Conservation (phyloP, 2,329 filamentous ascomycete genomes). For the Parafenestella ontariensis region DNA sequence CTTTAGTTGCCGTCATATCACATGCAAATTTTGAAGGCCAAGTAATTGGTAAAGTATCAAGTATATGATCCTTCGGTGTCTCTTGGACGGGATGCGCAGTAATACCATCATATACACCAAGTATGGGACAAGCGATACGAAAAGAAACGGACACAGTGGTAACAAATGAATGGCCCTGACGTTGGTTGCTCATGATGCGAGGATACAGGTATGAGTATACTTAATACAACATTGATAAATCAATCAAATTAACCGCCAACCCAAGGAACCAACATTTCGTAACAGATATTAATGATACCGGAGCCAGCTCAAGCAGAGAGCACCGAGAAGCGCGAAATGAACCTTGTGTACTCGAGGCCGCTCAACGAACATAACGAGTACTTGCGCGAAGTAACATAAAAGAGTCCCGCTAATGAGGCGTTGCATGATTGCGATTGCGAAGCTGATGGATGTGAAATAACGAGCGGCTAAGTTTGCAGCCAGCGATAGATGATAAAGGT, state of each 20-base stretch:
- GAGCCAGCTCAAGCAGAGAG: not conserved
- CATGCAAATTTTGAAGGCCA: not conserved
- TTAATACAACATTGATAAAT: not conserved
- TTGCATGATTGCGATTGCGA: not conserved
- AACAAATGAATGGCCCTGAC: slow-evolving; percentile 28
- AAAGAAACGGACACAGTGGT: not conserved
- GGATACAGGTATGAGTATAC: not conserved
- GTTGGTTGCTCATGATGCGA: slow-evolving; percentile 10
- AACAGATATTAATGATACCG: not conserved
- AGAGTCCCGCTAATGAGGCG: not conserved
- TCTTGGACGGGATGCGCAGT: not conserved
- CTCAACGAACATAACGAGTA: not conserved
- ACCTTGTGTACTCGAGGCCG: not conserved
- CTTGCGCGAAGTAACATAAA: not conserved
- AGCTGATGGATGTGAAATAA: not conserved
- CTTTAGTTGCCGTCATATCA: not conserved
- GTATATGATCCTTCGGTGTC: slow-evolving; percentile 6
- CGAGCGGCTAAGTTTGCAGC: not conserved
- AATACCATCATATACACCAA: slow-evolving; percentile 1
- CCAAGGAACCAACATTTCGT: not conserved
- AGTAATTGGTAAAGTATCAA: slow-evolving; percentile 3
- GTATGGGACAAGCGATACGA: not conserved
- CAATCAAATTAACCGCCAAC: not conserved
- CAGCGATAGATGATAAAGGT: not conserved
- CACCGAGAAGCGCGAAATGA: not conserved